Base-by-base conservation (phyloP, 2,329 filamentous ascomycete species). In the Exophiala oligosperma region DNA sequence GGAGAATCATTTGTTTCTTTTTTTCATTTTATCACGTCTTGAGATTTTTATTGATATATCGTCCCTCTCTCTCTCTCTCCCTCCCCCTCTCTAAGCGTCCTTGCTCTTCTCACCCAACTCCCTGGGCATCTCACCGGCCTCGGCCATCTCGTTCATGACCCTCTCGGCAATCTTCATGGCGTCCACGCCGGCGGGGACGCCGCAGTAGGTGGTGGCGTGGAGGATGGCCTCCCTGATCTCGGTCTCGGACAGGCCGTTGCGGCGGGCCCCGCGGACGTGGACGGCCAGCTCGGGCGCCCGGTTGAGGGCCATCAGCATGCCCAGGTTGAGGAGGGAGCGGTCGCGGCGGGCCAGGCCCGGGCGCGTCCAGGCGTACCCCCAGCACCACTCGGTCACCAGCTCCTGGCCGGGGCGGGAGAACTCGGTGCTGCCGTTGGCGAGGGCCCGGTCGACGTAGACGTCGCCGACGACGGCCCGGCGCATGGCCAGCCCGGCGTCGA, bases 301-400 rank as follows among this genome's bases (percentile, higher is more conserved):
- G 66, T 87, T 87, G 61, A 86, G 75, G 3, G 83, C 83, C 70
- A 82, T 83, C 53, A 88, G 74, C 81, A 88, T 87, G 52, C 81
- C 84, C 50, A 88, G 82, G 70, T 87, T 87, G 54, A 88, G 73
- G 52, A 88, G 75, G 49, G 78, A 83, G 49, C 85, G 79, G 64
- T 84, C 81, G 68, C 86, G 84, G 59, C 80, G 78, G 37, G 81
- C 79, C 7, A 88, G 78, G 0, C 85, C 85, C 0, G 84, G 84
- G 6, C 85, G 80, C 3, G 82, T 82, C 85, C 85, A 89, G 26
- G 81, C 79, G 24, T 63, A 64, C 4, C 63, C 84, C 85, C 85
- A 88, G 73, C 81, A 83, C 70, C 77, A 83, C 70, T 87, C 84
- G 0, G 84, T 87, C 2, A 86, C 58, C 14, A 68, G 60, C 44